A percentile compares a stretch with the other conserved stretches of the same genome.
These are phyloP conservation scores for Bolboschoenoplectus hybrid DNA, from an alignment of 202 grass and related monocot species.

Conservation along the genomic window DNA sequence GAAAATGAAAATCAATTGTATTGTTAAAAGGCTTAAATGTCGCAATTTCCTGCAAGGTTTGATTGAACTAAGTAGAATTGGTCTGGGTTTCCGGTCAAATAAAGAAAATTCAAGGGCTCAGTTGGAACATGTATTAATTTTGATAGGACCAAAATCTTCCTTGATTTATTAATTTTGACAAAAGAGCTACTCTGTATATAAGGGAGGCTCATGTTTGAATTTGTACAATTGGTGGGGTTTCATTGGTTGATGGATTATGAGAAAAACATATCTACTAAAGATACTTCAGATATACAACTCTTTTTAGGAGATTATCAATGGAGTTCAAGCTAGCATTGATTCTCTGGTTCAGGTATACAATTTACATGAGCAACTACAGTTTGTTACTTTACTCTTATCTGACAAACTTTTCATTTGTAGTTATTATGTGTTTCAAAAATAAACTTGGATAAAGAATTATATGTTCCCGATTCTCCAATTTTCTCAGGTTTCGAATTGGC, in stretches of 20 bases:
- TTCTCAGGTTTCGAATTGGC: too few relatives aligned
- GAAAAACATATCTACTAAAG: neutral
- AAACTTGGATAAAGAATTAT: too few relatives aligned
- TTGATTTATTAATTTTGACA: neutral
- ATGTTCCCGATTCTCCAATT: too few relatives aligned
- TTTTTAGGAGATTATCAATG: neutral
- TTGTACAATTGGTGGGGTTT: neutral
- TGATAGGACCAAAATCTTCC: neutral
- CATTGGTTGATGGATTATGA: neutral
- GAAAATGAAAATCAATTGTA: neutral
- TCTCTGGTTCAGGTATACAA: conserved; percentile 22
- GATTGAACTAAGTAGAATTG: neutral
- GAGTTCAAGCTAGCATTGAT: neutral
- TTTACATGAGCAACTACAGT: neutral
- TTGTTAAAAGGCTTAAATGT: conserved; percentile 1
- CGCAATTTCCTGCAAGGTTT: neutral
- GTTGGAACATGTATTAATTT: neutral
- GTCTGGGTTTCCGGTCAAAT: neutral
- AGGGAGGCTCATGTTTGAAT: neutral
- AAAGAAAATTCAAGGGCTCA: neutral
- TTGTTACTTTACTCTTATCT: neutral
- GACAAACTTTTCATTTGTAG: neutral
- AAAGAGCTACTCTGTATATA: neutral
- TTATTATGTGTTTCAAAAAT: too few relatives aligned
- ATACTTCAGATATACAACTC: neutral